Base-by-base conservation (phyloP, 106 monocot species). In the Dioscorea dumetorum region DNA sequence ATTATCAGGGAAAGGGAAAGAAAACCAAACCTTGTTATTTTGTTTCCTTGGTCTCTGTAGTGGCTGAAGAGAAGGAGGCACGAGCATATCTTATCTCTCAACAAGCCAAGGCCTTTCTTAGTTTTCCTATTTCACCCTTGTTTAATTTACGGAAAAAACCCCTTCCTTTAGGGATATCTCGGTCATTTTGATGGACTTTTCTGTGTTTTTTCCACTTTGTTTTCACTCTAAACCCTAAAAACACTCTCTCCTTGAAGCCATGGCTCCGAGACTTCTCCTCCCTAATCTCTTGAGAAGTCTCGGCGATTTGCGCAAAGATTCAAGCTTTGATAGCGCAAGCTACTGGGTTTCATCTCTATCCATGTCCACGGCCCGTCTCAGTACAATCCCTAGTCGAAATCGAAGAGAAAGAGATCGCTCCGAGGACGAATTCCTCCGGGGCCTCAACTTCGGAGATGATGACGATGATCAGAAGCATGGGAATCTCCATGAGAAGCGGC, bases 401-500 rank as follows among this genome's bases (percentile, higher is more conserved):
- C 67, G 65, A 61, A 53, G 63, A 32, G 49, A 34, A 14, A 72
- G 69, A n/a, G 70, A 72, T 10, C 48, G 9, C 0, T 66, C 66
- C 13, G 84, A 84, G 1, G 84, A 80, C n/a, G 22, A 22, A 64
- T 89, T 86, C 73, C 78, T 85, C 60, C 74, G 74, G 14, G 78
- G 69, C 59, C 82, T 87, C 75, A 64, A 86, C 60, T 86, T 86
- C 51, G 81, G 82, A 12, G 77, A 75, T 53, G 79, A 62, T 31
- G 70, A 52, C 59, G 31, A 65, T 64, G 41, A 64, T 14, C 48
- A 24, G 22, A 52, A 34, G 21, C 7, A 14, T 19, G 41, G 49
- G 64, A 64, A 32, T 1, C 14, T 13, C 22, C 16, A 65, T 32
- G 18, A 65, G 64, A 48, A 48, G 20, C 33, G 41, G 8, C 41